A percentile compares a stretch with the other conserved stretches of the same genome.
Conservation (phyloP, 352 stramenopile species). For the Peronospora farinosa region DNA sequence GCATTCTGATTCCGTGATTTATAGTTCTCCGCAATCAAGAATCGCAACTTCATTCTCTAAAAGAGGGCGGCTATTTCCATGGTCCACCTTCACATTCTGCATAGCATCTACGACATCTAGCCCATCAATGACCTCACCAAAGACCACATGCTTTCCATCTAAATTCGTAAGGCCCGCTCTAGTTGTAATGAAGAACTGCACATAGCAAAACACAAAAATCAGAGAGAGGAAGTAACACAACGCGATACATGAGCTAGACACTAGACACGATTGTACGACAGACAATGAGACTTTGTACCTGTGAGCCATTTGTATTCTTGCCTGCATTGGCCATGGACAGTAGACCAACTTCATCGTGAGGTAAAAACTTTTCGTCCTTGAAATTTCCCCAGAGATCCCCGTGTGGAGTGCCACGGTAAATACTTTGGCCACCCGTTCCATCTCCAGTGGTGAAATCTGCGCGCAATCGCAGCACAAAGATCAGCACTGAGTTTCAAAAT, state of each 20-base stretch:
- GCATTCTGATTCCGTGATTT: slow-evolving; percentile 3
- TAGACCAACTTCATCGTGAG: slow-evolving; percentile 64
- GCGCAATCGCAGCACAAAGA: slow-evolving; percentile 1
- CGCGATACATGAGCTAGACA: not conserved
- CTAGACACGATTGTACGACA: not conserved
- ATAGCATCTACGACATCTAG: slow-evolving; percentile 67
- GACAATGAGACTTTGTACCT: slow-evolving; percentile 33
- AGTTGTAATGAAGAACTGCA: slow-evolving; percentile 77
- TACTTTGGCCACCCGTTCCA: slow-evolving; percentile 70
- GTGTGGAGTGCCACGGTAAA: slow-evolving; percentile 60
- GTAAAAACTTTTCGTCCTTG: slow-evolving; percentile 72
- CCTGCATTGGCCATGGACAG: slow-evolving; percentile 82
- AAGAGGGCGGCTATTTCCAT: slow-evolving; percentile 43
- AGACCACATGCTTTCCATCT: slow-evolving; percentile 95
- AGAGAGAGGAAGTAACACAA: not conserved
- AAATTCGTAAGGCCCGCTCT: slow-evolving; percentile 55
- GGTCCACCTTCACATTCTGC: slow-evolving; percentile 54
- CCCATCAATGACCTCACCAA: slow-evolving; percentile 89
- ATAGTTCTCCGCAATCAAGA: slow-evolving; percentile 58
- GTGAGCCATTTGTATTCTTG: slow-evolving; percentile 64
- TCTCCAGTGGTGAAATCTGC: slow-evolving; percentile 62
- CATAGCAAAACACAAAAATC: not conserved
- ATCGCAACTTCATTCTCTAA: slow-evolving; percentile 54
- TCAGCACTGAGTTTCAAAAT: not conserved
- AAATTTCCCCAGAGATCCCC: slow-evolving; percentile 80